phyloP scores from a whole-genome alignment of 139 green algal genomes.

The Coelastrella sp. region DNA sequence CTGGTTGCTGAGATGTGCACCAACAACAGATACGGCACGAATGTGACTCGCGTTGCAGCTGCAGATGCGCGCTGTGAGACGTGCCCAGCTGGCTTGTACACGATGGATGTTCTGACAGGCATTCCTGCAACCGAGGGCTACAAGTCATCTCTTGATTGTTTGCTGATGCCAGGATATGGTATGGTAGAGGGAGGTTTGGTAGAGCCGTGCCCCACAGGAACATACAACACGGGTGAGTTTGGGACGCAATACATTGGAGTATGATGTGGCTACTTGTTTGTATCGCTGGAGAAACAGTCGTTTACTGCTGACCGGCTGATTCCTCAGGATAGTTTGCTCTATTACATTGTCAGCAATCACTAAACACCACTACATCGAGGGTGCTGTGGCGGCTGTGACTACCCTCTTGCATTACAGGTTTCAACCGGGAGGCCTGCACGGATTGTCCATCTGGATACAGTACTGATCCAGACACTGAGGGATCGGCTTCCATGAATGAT shows the following conservation, averaged over 20 bases:
- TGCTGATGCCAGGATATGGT: constrained; percentile 7
- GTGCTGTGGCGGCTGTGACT: no score
- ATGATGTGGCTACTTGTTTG: no score
- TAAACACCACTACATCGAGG: no score
- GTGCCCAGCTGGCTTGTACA: constrained; percentile 12
- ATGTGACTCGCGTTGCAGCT: not conserved
- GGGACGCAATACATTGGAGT: no score
- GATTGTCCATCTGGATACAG: not conserved
- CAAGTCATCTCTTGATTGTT: not conserved
- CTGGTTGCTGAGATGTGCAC: constrained; percentile 1
- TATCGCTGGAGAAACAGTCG: no score
- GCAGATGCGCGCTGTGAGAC: not conserved
- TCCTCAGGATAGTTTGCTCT: no score
- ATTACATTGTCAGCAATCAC: no score
- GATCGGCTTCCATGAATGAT: not conserved
- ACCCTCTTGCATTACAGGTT: not conserved
- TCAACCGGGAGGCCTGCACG: not conserved
- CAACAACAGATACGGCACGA: constrained; percentile 4
- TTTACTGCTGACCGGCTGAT: no score
- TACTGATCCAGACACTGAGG: not conserved
- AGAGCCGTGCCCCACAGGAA: not conserved
- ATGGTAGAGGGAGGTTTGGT: not conserved
- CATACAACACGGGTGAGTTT: constrained; percentile 4
- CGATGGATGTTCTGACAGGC: not conserved
- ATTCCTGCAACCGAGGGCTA: not conserved